These are phyloP conservation scores for Lentinula boryana DNA, from an alignment of 768 basidiomycete species.

Conservation along the genomic window DNA sequence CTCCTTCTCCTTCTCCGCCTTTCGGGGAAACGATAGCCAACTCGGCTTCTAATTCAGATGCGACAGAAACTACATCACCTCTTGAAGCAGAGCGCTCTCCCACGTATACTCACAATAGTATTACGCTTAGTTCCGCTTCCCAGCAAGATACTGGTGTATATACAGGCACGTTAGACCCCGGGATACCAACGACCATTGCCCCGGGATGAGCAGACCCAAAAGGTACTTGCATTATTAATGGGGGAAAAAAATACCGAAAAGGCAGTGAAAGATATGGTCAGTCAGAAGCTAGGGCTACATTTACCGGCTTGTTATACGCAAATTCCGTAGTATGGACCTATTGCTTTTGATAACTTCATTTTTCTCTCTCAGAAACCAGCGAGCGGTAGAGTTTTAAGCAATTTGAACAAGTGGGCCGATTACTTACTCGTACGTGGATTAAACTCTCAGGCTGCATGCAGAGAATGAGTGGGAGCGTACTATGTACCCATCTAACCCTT, in stretches of 20 bases:
- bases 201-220: not conserved
- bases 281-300: not conserved
- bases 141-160: not conserved
- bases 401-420: too few relatives aligned
- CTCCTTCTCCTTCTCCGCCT: not conserved
- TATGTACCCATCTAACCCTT: too few relatives aligned
- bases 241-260: not conserved
- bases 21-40: constrained; percentile 1
- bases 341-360: not conserved
- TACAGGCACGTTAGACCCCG: not conserved
- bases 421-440: too few relatives aligned
- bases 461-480: too few relatives aligned
- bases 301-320: not conserved
- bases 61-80: not conserved
- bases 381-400: too few relatives aligned
- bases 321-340: not conserved
- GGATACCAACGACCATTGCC: not conserved
- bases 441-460: too few relatives aligned
- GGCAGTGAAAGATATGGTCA: not conserved
- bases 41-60: not conserved
- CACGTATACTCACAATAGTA: not conserved
- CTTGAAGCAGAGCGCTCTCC: not conserved
- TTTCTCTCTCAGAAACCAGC: not conserved
- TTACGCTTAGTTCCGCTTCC: not conserved
- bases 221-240: not conserved